Evolutionary conservation across 805 yeast species (phyloP), one percentile per base, ranked within the genome.

Genomic region (Priceomyces fermenticarens): DNA sequence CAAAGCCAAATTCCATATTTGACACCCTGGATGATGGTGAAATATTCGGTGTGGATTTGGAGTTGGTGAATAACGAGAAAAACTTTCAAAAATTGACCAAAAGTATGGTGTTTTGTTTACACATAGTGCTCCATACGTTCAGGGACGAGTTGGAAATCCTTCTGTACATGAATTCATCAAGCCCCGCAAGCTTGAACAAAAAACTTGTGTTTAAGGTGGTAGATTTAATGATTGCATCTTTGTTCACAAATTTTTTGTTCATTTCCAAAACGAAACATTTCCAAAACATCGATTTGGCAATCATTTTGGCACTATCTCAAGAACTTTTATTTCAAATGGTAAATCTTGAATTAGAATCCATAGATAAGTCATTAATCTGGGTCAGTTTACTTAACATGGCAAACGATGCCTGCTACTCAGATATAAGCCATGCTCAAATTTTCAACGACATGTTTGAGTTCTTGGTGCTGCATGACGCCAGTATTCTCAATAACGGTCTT

Each of bases 351-450:
- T 30, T 47, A 16, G 38, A 36, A 8, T 13, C 29, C 2, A 33
- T 40, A 7, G 45, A 44, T 3, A 41, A 46, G 10, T 42, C 59
- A 1, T 37, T 53, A 32, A 42, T 56, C 2, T 64, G 69, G 67
- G 49, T 62, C 6, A 39, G 53, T 13, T 45, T 65, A 36, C 46
- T 64, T 40, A 58, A 62, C 36, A 49, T 53, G 26, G 57, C 62
- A 3, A 60, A 60, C 30, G 67, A 63, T 36, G 41, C 55, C 1
- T 63, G 69, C 41, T 59, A 57, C 38, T 44, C 57, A 10, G 63
- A 63, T 37, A 38, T 63, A 12, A 35, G 53, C 16, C 46, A 43
- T 16, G 53, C 55, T 15, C 40, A 49, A 2, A 33, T 46, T 0
- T 57, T 63, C 35, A 46, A 46, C 10, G 41, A 44, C 9, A 37